Evolutionary conservation across 345 rosid genomes (phyloP).

Genomic region (Clausena lansium): DNA sequence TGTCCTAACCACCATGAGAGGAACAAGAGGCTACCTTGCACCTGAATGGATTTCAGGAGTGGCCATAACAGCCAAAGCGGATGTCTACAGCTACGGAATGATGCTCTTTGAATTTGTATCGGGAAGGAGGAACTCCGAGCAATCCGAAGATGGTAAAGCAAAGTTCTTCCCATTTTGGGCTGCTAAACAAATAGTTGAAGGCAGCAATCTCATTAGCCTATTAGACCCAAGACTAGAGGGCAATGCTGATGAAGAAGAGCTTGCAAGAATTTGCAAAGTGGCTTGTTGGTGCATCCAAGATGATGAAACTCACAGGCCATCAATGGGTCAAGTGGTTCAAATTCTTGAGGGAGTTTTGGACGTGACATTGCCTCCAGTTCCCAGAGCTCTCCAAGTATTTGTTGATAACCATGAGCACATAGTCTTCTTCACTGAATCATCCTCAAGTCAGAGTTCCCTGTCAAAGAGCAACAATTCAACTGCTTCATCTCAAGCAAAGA

Average conservation of each 20-base stretch:
- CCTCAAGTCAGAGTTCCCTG: conserved; percentile 42
- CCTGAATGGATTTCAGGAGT: conserved; percentile 71
- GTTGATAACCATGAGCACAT: conserved; percentile 34
- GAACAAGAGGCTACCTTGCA: conserved; percentile 58
- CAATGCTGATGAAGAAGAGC: conserved; percentile 52
- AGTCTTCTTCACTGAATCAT: conserved; percentile 52
- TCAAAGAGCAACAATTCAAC: conserved; percentile 31
- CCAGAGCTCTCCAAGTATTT: conserved; percentile 56
- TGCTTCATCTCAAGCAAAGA: conserved; percentile 35
- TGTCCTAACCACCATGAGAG: conserved; percentile 81
- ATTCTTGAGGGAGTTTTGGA: conserved; percentile 72
- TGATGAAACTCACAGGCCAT: conserved; percentile 44
- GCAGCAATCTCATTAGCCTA: conserved; percentile 43
- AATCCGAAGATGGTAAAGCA: conserved; percentile 40
- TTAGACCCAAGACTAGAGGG: conserved; percentile 49
- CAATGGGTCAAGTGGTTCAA: conserved; percentile 87
- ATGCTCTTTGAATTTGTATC: conserved; percentile 78
- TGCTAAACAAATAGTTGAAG: conserved; percentile 41
- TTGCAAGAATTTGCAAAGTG: conserved; percentile 56
- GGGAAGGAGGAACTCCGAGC: conserved; percentile 74
- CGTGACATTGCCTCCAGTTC: conserved; percentile 56
- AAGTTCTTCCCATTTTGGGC: conserved; percentile 64
- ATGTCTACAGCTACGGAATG: conserved; percentile 92
- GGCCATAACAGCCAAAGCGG: conserved; percentile 77
- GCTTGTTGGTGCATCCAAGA: conserved; percentile 68